These are phyloP conservation scores for Artemisia annua DNA, from an alignment of 129 eudicot species.

Conservation along the genomic window DNA sequence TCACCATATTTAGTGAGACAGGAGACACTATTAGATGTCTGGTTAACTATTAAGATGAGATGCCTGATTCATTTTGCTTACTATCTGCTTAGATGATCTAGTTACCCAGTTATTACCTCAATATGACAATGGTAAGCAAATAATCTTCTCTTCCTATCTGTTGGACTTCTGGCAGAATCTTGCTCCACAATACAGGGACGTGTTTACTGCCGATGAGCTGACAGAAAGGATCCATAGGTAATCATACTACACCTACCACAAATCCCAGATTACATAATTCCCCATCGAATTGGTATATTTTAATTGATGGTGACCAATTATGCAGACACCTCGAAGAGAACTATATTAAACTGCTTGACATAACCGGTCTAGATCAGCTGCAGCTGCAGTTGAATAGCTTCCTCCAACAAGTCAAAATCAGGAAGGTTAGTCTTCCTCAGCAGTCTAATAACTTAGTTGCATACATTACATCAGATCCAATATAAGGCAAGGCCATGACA, in stretches of 20 bases:
- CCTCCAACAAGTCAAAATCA: constrained; percentile 21
- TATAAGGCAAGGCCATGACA: neutral
- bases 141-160: constrained; percentile 1
- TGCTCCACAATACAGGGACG: constrained; percentile 5
- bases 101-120: neutral
- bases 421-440: constrained; percentile 26
- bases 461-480: neutral
- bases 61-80: too few species aligned
- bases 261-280: neutral
- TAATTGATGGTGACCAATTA: neutral
- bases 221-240: constrained; percentile 21
- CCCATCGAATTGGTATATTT: neutral
- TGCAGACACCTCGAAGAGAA: constrained; percentile 32
- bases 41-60: too few species aligned
- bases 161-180: constrained; percentile 18
- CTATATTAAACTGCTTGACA: constrained; percentile 22
- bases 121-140: neutral
- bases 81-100: neutral
- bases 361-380: constrained; percentile 17
- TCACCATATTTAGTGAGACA: too few species aligned
- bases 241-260: neutral
- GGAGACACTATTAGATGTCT: too few species aligned
- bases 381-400: constrained; percentile 23
- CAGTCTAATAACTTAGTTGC: constrained; percentile 3
- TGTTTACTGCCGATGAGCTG: constrained; percentile 20